Conservation (phyloP, 768 basidiomycete species). For the Boletales sp. region DNA sequence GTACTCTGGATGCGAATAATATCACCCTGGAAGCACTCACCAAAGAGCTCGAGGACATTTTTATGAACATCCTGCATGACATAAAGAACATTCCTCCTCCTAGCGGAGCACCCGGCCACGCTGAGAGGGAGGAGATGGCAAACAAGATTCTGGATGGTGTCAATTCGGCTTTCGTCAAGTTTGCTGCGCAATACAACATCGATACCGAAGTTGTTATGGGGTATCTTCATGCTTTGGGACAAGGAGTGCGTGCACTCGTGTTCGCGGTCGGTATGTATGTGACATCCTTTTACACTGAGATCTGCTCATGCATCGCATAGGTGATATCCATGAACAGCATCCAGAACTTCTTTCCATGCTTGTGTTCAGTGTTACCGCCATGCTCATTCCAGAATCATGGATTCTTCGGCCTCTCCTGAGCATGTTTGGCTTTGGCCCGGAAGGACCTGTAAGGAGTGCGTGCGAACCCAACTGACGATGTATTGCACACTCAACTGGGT, state of each 20-base stretch:
- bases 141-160: constrained; percentile 7
- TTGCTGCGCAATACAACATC: constrained; percentile 4
- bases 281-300: not conserved
- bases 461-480: too few relatives aligned
- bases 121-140: constrained; percentile 1
- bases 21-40: constrained; percentile 7
- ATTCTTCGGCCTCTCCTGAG: constrained; percentile 11
- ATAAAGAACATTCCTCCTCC: constrained; percentile 1
- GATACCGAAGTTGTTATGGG: not conserved
- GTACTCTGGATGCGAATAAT: constrained; percentile 1
- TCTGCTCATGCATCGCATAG: not conserved
- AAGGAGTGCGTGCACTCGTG: constrained; percentile 1
- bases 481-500: not conserved
- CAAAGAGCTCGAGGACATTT: constrained; percentile 10
- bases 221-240: constrained; percentile 6
- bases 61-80: not conserved
- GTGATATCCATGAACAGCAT: constrained; percentile 11
- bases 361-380: not conserved
- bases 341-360: constrained; percentile 4
- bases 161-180: not conserved
- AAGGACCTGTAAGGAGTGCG: constrained; percentile 13
- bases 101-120: constrained; percentile 1
- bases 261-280: constrained; percentile 10
- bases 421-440: constrained; percentile 14
- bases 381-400: constrained; percentile 15